These are phyloP conservation scores for Pecoramyces ruminantium DNA, from an alignment of 192 early-diverging fungal species.

Conservation along the genomic window DNA sequence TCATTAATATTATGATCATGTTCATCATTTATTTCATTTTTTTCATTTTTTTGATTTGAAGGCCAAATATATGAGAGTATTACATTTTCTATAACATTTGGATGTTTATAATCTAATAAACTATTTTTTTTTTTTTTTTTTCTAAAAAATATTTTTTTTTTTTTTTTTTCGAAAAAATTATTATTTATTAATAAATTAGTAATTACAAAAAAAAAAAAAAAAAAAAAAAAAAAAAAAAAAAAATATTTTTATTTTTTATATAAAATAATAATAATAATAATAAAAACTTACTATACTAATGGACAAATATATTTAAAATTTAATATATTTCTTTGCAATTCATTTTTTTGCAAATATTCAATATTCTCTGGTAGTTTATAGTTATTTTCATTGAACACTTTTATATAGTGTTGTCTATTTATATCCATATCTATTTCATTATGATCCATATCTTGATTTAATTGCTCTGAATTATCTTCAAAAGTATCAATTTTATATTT, in stretches of 20 bases:
- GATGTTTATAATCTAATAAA: background rate
- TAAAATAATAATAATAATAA: too few species aligned
- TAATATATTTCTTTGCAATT: background rate
- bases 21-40: too few species aligned
- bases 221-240: too few species aligned
- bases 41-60: background rate
- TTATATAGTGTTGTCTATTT: background rate
- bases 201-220: too few species aligned
- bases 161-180: too few species aligned
- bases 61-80: background rate
- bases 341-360: background rate
- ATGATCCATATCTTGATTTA: background rate
- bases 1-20: background rate
- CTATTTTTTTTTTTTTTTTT: background rate
- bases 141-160: too few species aligned
- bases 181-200: too few species aligned
- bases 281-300: background rate
- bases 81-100: background rate
- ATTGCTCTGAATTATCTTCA: background rate
- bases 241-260: too few species aligned
- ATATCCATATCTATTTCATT: background rate
- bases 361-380: background rate
- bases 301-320: background rate
- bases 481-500: background rate
- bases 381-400: background rate